Percentiles rank a stretch among this genome's conserved stretches.
These are phyloP conservation scores for Holtermanniella nyarrowii DNA, from an alignment of 768 basidiomycete genomes.

Conservation along the genomic window DNA sequence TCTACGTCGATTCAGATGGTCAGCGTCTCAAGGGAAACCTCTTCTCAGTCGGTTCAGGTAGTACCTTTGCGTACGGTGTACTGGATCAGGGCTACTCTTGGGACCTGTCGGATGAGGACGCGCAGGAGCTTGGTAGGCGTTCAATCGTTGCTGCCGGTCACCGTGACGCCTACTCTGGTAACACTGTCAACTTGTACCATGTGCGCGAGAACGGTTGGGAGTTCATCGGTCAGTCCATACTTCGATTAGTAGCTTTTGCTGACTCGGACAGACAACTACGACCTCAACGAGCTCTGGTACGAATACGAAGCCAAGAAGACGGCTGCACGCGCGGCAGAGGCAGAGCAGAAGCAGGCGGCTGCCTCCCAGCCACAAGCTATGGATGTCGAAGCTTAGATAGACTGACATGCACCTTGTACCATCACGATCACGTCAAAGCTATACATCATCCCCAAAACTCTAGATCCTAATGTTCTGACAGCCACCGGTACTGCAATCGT, in stretches of 20 bases:
- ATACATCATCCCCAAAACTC: not conserved
- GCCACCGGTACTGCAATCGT: slow-evolving; percentile 72
- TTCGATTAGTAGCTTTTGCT: not conserved
- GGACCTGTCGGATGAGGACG: slow-evolving; percentile 86
- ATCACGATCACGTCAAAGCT: not conserved
- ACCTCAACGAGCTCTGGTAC: slow-evolving; percentile 81
- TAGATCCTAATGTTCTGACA: slow-evolving; percentile 66
- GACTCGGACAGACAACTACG: slow-evolving; percentile 65
- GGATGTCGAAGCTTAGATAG: slow-evolving; percentile 12
- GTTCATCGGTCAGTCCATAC: slow-evolving; percentile 64
- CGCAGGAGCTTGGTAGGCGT: slow-evolving; percentile 82
- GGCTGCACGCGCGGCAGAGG: slow-evolving; percentile 18
- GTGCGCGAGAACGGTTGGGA: slow-evolving; percentile 92
- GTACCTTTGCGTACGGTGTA: slow-evolving; percentile 98
- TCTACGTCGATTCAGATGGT: slow-evolving; percentile 97
- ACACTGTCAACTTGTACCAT: slow-evolving; percentile 90
- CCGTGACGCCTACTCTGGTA: slow-evolving; percentile 49
- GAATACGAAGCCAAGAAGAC: slow-evolving; percentile 47
- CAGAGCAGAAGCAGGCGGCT: not conserved
- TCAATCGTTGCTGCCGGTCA: slow-evolving; percentile 96
- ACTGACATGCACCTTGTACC: not conserved
- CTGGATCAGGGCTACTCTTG: slow-evolving; percentile 71
- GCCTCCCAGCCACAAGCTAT: slow-evolving; percentile 8
- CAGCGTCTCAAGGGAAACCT: slow-evolving; percentile 88
- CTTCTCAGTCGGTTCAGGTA: slow-evolving; percentile 98